Evolutionary conservation across 768 basidiomycete genomes (phyloP), one percentile per base, ranked within the genome.

Genomic region (Lactarius pseudohatsudake): DNA sequence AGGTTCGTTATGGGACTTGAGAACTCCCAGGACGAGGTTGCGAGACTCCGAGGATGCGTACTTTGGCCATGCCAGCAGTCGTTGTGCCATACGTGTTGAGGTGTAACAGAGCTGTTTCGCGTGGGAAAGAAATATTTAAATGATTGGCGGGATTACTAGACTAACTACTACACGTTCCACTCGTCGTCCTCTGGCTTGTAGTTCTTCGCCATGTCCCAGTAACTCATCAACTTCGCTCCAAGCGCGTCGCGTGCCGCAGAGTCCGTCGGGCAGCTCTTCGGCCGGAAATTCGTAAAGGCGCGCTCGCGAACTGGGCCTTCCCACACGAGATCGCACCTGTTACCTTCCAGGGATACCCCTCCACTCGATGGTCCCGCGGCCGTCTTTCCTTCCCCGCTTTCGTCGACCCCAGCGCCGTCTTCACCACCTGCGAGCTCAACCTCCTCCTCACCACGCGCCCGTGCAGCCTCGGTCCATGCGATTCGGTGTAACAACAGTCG

Each of bases 121-220:
- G 65, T 66, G 60, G 60, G 55, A 62, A 66, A 7, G 11, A 20
- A 26, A 8, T 32, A 41, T 30, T 18, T 41, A 30, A 45, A 36
- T 40, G 28, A 32, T 38, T 32, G 40, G n/a, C 1, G 2, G 22
- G 11, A 59, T 7, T 22, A 16, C 15, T 18, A 34, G 32, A 61
- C 26, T 15, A 34, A 11, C 5, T 22, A 38, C 36, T 60, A 67
- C 55, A 68, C 61, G 30, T 59, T 59, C 71, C 87, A 70, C 65
- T 92, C 89, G 70, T 92, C 90, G 62, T 94, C 92, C 75, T 91
- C 89, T 5, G 86, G 83, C 75, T 86, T 91, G 86, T 88, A 93
- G 72, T 91, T 90, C 86, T 95, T 97, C 34, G 94, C 88, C 76
- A 92, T 85, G 76, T 98, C 96, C 96, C 96, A 98, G 75, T 94